Evolutionary conservation across 768 basidiomycete species (phyloP), one percentile per base, ranked within the genome.

Genomic region (Saitozyma sp.): DNA sequence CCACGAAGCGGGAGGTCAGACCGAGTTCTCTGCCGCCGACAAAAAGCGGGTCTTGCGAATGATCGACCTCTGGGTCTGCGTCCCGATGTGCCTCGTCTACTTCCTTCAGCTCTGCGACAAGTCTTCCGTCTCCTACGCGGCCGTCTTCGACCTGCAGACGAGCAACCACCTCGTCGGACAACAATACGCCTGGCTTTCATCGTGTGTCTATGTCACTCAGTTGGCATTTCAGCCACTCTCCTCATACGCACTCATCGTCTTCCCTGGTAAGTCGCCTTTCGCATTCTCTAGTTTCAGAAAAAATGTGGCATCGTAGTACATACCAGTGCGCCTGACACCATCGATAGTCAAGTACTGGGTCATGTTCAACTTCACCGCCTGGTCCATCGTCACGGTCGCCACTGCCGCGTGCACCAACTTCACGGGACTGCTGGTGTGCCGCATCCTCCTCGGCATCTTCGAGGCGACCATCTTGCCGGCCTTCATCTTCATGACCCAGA

Each of bases 101-200:
- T 63, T 66, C 42, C 11, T 66, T 20, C 65, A 66, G 29, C 65
- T 62, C 73, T 84, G 37, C 29, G 67, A 69, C 59, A 69, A 84
- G 79, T 82, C 82, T 3, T 82, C 83, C n/a, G n/a, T n/a, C n/a
- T n/a, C n/a, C n/a, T n/a, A n/a, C n/a, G n/a, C n/a, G n/a, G n/a
- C n/a, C n/a, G 82, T 83, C 9, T 84, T 83, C 68, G 79, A 80
- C 38, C 80, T 83, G 17, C 80, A 80, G 10, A 55, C 75, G 19
- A 51, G 43, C 10, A 66, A 67, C 17, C 50, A 63, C 52, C 65
- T 77, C 13, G 50, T 61, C 17, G 82, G 83, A 1, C 67, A 74
- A 4, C 81, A 83, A 64, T 83, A 84, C 66, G 81, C 81, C 60
- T 83, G 82, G 83, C 78, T 83, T 9, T 78, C 69, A 46, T 81